These are phyloP conservation scores for Sugiyamaella xylanicola DNA, from an alignment of 1,139 yeast species.

Conservation along the genomic window DNA sequence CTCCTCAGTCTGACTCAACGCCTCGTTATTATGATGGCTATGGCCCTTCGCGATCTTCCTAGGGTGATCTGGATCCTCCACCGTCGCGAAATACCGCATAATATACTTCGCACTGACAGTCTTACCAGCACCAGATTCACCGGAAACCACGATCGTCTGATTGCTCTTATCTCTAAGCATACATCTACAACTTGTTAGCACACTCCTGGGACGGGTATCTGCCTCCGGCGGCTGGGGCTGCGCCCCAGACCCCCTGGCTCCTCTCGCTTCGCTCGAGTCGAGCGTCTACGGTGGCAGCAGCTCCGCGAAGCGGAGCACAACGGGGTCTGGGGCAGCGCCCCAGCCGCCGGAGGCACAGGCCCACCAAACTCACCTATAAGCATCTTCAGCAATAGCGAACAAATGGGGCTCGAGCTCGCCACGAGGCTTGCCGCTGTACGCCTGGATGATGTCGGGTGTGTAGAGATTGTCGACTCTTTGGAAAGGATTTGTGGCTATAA, in stretches of 20 bases:
- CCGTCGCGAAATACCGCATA: slow-evolving; percentile 97
- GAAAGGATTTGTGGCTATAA: slow-evolving; percentile 95
- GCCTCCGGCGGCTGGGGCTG: too few species aligned
- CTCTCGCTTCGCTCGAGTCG: too few species aligned
- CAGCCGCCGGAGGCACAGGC: neutral
- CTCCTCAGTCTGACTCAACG: slow-evolving; percentile 89
- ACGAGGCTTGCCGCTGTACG: slow-evolving; percentile 87
- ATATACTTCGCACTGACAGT: slow-evolving; percentile 96
- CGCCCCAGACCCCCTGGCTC: too few species aligned
- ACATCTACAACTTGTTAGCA: slow-evolving; percentile 49
- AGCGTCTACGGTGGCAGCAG: too few species aligned
- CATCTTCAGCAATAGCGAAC: slow-evolving; percentile 97
- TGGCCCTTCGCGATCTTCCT: slow-evolving; percentile 27
- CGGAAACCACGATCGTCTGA: slow-evolving; percentile 95
- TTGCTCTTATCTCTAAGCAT: slow-evolving; percentile 83
- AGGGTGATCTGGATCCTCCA: slow-evolving; percentile 63
- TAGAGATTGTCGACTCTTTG: slow-evolving; percentile 89
- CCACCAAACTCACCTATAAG: slow-evolving; percentile 52
- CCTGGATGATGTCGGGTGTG: slow-evolving; percentile 88
- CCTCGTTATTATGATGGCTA: slow-evolving; percentile 50
- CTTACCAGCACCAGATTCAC: slow-evolving; percentile 99
- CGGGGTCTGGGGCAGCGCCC: slow-evolving; percentile 5
- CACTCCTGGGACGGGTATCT: too few species aligned
- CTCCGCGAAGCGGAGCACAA: neutral
- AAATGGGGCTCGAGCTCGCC: slow-evolving; percentile 96